Evolutionary conservation across 1,284 basidiomycete genomes (phyloP), one percentile per base, ranked within the genome.

Genomic region (Cryptococcus depauperatus): DNA sequence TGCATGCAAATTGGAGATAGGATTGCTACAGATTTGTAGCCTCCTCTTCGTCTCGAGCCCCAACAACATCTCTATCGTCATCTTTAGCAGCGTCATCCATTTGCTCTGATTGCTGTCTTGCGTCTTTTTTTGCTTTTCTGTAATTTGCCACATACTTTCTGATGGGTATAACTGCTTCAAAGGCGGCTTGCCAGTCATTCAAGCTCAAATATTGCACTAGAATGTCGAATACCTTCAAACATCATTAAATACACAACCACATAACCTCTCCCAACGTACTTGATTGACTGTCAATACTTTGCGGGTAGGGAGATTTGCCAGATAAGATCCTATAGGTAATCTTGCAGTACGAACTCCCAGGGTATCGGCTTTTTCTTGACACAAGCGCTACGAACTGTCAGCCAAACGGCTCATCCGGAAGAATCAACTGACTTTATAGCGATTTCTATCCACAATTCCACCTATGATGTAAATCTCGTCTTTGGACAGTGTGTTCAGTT

Each of bases 241-340:
- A 19, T 37, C 22, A 27, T 16, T 37, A 7, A 37, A 30, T 30
- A 30, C 10, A n/a, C 29, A 30, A 30, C 29, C 6, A 34, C n/a
- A 23, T 18, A 28, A 7, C 6, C 11, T 22, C 5, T 21, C 19
- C 35, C 27, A 23, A 55, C 66, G 35, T 22, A 77, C 80, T 72
- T 97, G 93, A 64, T 99, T 98, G 44, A 99, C 91, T 0, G 95
- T 98, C 52, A 99, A 75, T 22, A 99, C 90, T 63, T 96, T 97
- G 47, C 95, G 81, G 3, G 91, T 90, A 16, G 82, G 79, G 54
- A 98, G 74, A 43, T 84, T 77, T 35, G 82, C 75, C 37, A 96
- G 75, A 68, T 87, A 92, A 49, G 82, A 82, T 13, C 87, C 85
- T 44, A 99, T 96, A 1, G 95, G 95, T 38, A 99, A 78, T 37